A percentile compares a stretch with the other conserved stretches of the same genome.
Evolutionary conservation across 2,329 filamentous ascomycete genomes (phyloP).

Genomic region (Phialophora macrospora): DNA sequence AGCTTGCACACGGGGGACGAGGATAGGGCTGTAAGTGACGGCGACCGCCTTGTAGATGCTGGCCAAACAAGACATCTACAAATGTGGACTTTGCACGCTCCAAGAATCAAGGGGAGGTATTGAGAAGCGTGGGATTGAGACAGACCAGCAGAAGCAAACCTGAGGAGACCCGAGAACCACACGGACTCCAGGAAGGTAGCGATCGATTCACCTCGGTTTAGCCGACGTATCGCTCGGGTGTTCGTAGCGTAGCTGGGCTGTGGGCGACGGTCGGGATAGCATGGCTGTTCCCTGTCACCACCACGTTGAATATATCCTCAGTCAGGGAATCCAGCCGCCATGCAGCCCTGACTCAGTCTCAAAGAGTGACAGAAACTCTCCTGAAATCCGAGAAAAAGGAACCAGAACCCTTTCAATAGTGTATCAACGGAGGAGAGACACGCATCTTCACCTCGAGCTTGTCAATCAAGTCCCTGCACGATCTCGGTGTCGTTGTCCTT

Average conservation of each 20-base stretch:
- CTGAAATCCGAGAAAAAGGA: conserved; percentile 7
- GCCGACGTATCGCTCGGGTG: too few relatives aligned
- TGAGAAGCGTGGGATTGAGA: not conserved
- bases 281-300: too few relatives aligned
- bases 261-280: too few relatives aligned
- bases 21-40: too few relatives aligned
- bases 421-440: not conserved
- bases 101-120: not conserved
- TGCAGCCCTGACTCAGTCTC: not conserved
- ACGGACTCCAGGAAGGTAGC: too few relatives aligned
- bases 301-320: too few relatives aligned
- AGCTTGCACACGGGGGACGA: too few relatives aligned
- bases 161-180: not conserved
- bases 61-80: too few relatives aligned
- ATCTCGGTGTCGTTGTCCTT: conserved; percentile 4
- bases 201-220: too few relatives aligned
- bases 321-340: too few relatives aligned
- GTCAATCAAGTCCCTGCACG: conserved; percentile 5
- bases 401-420: not conserved
- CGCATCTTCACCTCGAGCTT: not conserved
- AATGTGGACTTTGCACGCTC: too few relatives aligned
- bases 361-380: not conserved
- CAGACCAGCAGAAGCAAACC: not conserved
- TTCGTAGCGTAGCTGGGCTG: too few relatives aligned
- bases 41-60: not conserved